Conservation (phyloP, 2,329 filamentous ascomycete genomes). For the Didymella segeticola region DNA sequence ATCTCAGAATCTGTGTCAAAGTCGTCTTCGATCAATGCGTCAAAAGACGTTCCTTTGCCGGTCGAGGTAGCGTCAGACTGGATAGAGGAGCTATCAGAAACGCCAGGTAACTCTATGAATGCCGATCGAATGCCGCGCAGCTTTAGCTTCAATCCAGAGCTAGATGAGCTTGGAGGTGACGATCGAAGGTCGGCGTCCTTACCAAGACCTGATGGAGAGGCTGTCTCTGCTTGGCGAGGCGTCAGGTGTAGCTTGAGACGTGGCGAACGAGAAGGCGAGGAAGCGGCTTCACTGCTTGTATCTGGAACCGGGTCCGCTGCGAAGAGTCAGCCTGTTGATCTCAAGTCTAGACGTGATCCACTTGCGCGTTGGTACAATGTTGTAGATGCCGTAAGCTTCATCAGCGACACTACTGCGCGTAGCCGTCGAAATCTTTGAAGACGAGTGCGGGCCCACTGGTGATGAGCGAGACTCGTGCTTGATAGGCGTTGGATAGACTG, state of each 20-base stretch:
- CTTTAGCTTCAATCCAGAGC: conserved; percentile 19
- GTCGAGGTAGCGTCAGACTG: neutral
- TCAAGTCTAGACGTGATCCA: neutral
- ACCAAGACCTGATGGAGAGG: too few species aligned
- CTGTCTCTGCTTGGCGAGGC: neutral
- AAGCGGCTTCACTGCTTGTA: neutral
- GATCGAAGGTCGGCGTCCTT: neutral
- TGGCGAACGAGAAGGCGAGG: neutral
- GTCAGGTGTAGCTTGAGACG: neutral
- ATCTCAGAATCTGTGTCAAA: conserved; percentile 23
- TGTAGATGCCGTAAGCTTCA: neutral
- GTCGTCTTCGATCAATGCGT: neutral
- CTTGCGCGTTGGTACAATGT: neutral
- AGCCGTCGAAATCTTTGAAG: neutral
- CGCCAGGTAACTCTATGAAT: neutral
- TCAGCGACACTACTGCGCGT: neutral
- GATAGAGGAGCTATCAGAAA: neutral
- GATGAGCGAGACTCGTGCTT: neutral
- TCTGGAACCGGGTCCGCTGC: neutral
- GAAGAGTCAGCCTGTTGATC: neutral
- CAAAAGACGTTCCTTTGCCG: conserved; percentile 4
- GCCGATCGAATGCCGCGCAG: conserved; percentile 18
- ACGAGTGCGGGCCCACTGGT: too few species aligned
- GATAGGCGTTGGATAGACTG: neutral
- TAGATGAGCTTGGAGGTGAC: neutral